Conservation (phyloP, 805 yeast genomes). For the Starmerella stigmatis region DNA sequence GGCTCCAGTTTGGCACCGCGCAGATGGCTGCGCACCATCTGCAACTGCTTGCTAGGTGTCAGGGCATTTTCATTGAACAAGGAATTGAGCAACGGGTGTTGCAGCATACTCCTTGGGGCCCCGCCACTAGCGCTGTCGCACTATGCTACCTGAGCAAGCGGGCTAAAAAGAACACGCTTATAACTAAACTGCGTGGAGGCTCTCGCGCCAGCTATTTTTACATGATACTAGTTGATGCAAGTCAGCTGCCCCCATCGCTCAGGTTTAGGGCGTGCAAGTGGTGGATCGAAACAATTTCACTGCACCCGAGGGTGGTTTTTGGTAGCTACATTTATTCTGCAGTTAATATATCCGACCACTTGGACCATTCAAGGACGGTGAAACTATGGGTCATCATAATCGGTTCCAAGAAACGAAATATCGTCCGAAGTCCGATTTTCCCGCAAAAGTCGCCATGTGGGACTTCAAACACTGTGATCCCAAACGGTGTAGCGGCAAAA, state of each 20-base stretch:
- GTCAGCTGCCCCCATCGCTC: too few relatives aligned
- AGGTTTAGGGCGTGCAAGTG: too few relatives aligned
- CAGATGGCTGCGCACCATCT: conserved; percentile 7
- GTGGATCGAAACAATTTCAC: too few relatives aligned
- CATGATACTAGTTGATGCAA: too few relatives aligned
- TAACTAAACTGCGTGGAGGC: too few relatives aligned
- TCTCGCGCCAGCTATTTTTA: too few relatives aligned
- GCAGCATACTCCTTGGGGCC: conserved; percentile 9
- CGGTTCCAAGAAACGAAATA: conserved; percentile 19
- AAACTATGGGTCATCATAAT: neutral
- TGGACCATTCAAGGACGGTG: neutral
- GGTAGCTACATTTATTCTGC: too few relatives aligned
- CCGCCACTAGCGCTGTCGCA: neutral
- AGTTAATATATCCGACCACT: too few relatives aligned
- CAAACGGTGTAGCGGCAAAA: conserved; percentile 91
- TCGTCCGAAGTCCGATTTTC: conserved; percentile 39
- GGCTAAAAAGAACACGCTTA: too few relatives aligned
- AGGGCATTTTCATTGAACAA: conserved; percentile 18
- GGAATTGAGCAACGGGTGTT: conserved; percentile 22
- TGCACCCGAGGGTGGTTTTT: too few relatives aligned
- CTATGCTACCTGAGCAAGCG: neutral
- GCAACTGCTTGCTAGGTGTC: conserved; percentile 20
- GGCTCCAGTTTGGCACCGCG: conserved; percentile 2
- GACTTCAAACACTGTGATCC: conserved; percentile 99
- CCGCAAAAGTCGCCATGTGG: conserved; percentile 90